Conservation (phyloP, 805 yeast species). For the Yamadazyma ubonensis region DNA sequence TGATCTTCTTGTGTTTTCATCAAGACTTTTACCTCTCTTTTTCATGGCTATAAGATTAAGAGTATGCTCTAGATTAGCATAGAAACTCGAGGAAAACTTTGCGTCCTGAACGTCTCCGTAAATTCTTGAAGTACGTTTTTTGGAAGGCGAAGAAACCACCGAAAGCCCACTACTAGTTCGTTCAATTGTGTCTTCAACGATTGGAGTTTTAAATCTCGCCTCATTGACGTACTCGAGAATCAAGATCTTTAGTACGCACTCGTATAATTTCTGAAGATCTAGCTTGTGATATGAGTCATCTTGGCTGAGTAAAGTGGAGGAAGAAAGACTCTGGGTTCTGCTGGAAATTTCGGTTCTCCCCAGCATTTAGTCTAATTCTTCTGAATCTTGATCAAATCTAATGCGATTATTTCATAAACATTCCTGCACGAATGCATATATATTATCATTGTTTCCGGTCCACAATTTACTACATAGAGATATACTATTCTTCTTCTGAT, state of each 20-base stretch:
- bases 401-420: constrained; percentile 8
- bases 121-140: constrained; percentile 12
- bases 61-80: constrained; percentile 37
- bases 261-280: constrained; percentile 40
- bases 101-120: constrained; percentile 23
- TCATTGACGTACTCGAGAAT: constrained; percentile 62
- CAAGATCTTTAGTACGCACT: constrained; percentile 52
- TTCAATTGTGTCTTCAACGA: constrained; percentile 1
- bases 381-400: neutral
- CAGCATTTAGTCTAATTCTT: neutral
- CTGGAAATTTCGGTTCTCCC: constrained; percentile 2
- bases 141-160: constrained; percentile 9
- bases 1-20: constrained; percentile 54
- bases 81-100: constrained; percentile 38
- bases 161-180: constrained; percentile 1
- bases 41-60: constrained; percentile 50
- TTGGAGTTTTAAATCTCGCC: constrained; percentile 53
- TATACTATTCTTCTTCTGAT: too few relatives aligned
- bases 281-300: constrained; percentile 21
- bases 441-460: constrained; percentile 1
- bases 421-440: constrained; percentile 2
- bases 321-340: constrained; percentile 26
- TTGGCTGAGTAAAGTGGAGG: constrained; percentile 20
- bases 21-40: constrained; percentile 30
- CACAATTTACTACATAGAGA: too few relatives aligned